A percentile compares a stretch with the other conserved stretches of the same genome.
These are phyloP conservation scores for Arthrobotrys sphaeroides DNA, from an alignment of 2,329 filamentous ascomycete species.

Conservation along the genomic window DNA sequence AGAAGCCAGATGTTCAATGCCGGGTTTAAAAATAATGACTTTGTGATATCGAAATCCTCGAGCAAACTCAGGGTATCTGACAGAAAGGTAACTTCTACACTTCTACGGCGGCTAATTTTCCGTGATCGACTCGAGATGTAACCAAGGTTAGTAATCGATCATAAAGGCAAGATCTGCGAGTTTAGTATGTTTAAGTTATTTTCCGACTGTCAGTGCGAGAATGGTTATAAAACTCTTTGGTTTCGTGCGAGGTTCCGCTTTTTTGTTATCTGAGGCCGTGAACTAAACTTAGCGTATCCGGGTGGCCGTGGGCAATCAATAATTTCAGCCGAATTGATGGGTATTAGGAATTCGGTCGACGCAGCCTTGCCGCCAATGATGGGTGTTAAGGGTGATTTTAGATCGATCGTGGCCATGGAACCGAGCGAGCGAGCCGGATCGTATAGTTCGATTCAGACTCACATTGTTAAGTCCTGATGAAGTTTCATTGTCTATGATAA, in stretches of 20 bases:
- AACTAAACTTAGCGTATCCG: too few relatives aligned
- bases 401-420: too few relatives aligned
- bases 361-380: background rate
- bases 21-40: too few relatives aligned
- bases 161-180: background rate
- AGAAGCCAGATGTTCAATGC: background rate
- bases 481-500: background rate
- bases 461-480: too few relatives aligned
- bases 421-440: conserved; percentile 7
- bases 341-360: background rate
- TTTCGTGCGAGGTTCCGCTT: background rate
- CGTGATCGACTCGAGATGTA: background rate
- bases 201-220: background rate
- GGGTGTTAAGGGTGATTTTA: too few relatives aligned
- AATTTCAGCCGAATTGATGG: background rate
- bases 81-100: too few relatives aligned
- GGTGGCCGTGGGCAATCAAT: too few relatives aligned
- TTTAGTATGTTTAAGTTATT: background rate
- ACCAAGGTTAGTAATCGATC: background rate
- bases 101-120: background rate
- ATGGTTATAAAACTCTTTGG: background rate
- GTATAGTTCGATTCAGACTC: too few relatives aligned
- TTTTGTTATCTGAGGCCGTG: too few relatives aligned
- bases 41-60: too few relatives aligned
- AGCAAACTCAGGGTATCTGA: too few relatives aligned